phyloP scores from a whole-genome alignment of 495 filamentous ascomycete species.

The Neurospora tetrasperma region DNA sequence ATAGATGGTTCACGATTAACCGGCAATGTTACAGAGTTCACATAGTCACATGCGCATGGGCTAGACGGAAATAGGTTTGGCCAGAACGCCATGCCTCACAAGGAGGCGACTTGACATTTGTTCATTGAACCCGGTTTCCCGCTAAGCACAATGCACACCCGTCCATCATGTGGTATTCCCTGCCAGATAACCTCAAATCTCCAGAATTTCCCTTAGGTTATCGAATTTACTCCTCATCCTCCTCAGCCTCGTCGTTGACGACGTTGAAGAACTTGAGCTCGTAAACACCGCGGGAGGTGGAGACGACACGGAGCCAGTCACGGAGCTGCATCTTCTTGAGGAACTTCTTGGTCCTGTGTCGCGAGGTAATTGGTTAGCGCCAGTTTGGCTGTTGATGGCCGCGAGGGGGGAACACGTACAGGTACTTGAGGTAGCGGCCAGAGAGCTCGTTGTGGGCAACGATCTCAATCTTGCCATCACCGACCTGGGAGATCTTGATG shows the following conservation, averaged over 20 bases:
- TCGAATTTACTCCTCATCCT: conserved; percentile 82
- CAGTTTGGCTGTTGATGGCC: not conserved
- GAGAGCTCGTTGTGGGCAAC: conserved; percentile 96
- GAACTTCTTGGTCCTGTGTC: conserved; percentile 94
- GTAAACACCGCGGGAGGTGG: conserved; percentile 92
- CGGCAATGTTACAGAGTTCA: not conserved
- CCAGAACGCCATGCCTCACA: conserved; percentile 14
- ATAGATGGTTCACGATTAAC: not conserved
- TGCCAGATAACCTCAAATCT: conserved; percentile 8
- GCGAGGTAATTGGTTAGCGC: not conserved
- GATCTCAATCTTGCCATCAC: conserved; percentile 96
- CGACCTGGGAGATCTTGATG: conserved; percentile 78
- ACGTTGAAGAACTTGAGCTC: conserved; percentile 99
- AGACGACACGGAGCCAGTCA: conserved; percentile 98
- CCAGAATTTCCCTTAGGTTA: conserved; percentile 11
- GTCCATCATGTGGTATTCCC: conserved; percentile 14
- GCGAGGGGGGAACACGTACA: conserved; percentile 49
- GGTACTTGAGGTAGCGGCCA: conserved; percentile 97
- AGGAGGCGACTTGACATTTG: conserved; percentile 13
- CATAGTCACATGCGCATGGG: not conserved
- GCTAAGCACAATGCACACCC: conserved; percentile 18
- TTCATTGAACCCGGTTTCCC: conserved; percentile 16
- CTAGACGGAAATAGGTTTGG: conserved; percentile 4
- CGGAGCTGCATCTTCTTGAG: conserved; percentile 99
- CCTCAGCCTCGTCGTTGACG: conserved; percentile 90